Conservation (phyloP, 2,329 filamentous ascomycete genomes). For the Pseudogymnoascus sp. region DNA sequence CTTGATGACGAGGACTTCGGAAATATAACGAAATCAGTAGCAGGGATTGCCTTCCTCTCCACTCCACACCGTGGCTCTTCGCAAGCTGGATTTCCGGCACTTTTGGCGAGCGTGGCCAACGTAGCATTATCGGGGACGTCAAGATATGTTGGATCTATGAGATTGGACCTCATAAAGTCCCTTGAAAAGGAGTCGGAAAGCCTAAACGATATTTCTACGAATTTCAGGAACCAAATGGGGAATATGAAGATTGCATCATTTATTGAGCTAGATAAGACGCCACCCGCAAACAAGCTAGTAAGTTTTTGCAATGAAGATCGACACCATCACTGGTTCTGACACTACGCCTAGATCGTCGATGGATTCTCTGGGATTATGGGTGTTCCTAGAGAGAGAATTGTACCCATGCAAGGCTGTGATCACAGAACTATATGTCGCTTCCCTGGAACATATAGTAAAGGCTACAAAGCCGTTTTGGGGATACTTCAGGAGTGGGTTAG, state of each 20-base stretch:
- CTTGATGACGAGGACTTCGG: neutral
- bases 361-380: conserved; percentile 8
- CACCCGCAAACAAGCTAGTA: neutral
- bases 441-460: neutral
- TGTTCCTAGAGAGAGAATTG: conserved; percentile 10
- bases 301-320: neutral
- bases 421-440: conserved; percentile 17
- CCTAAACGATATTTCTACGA: conserved; percentile 12
- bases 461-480: neutral
- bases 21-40: neutral
- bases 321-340: neutral
- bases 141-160: neutral
- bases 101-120: neutral
- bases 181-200: conserved; percentile 12
- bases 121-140: neutral
- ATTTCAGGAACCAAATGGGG: conserved; percentile 16
- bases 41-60: conserved; percentile 10
- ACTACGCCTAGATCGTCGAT: conserved; percentile 12
- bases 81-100: conserved; percentile 10
- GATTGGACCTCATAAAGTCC: conserved; percentile 13
- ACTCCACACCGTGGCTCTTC: conserved; percentile 12
- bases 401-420: conserved; percentile 14
- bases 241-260: conserved; percentile 17
- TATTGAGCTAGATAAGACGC: conserved; percentile 13
- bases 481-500: neutral